Evolutionary conservation across 2,329 filamentous ascomycete genomes (phyloP), one percentile per base, ranked within the genome.

Genomic region (Tympanopsis confertula): DNA sequence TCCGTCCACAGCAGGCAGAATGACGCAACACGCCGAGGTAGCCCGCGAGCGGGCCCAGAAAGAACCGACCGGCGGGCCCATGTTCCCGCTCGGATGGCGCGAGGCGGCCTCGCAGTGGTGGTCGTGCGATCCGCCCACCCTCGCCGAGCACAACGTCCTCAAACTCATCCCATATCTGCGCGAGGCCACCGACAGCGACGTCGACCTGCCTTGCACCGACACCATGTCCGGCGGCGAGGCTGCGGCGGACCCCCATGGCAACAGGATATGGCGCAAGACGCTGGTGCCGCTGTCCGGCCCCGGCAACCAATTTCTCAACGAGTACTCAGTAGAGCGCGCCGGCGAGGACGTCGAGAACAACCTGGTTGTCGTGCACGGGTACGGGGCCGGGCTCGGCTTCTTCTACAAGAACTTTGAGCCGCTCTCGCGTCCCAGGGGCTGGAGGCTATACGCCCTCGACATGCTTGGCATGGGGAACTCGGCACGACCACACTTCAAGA

Each of bases 321-420:
- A 98, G 54, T 89, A 95, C 56, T 87, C 84, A 1, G 76, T 98
- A 2, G 86, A 94, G 62, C 73, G 88, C 36, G 63, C 86, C 1
- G 86, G 78, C 26, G 88, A 95, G 53, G 61, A 79, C 3, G 74
- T 77, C 0, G 81, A 93, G 35, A 81, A 96, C 52, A 91, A 86
- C 32, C 68, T 98, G 13, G 89, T 98, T 33, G 94, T 98, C 76
- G 66, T 98, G 4, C 91, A 98, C 55, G 91, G 91, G 43, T 98
- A 98, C 57, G 91, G 91, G 35, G 91, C 91, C 2, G 91, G 91
- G 1, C 70, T 98, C 1, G 91, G 89, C 17, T 96, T 98, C 62
- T 98, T 94, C 68, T 98, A 95, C 69, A 89, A 91, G 62, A 96
- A 98, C 56, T 94, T 94, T 42, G 91, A 98, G 58, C 78, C 81